Base-by-base conservation (phyloP, 179 eudicot genomes). In the Actinidia arguta region DNA sequence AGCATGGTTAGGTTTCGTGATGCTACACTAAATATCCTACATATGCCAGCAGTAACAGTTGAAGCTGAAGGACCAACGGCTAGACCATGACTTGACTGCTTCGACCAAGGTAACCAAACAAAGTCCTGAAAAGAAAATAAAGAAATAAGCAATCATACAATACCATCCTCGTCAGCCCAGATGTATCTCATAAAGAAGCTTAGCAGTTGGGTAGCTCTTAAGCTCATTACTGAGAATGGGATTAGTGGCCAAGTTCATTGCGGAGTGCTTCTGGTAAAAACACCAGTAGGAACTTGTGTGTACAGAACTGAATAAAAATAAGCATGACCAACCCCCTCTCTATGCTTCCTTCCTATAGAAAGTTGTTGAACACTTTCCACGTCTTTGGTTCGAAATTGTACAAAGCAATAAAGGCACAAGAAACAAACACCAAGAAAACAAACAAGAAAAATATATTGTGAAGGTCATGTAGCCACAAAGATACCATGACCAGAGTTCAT, bases 171-270 rank as follows among this genome's bases (percentile, higher is more conserved):
- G 9, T 39, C 42, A 64, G 24, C 78, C 59, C 68, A 36, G n/a
- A 22, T 17, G 2, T 75, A 96, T 98, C 99, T 95, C 98, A 88
- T 96, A 96, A 82, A 96, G n/a, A n/a, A n/a, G n/a, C n/a, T n/a
- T n/a, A n/a, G n/a, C n/a, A n/a, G n/a, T n/a, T n/a, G n/a, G n/a
- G n/a, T n/a, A n/a, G n/a, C n/a, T n/a, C n/a, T n/a, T n/a, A n/a
- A n/a, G n/a, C 98, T 76, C 97, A 90, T 85, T 96, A 98, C 86
- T 93, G 98, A 62, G 99, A 90, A 79, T 86, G 89, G 56, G 99
- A 96, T 69, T 95, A 86, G 68, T 94, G 95, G 44, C 98, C 99
- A 72, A 98, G 99, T 83, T 92, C 95, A 77, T 98, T 96, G 58
- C 96, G 98, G 66, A 96, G 92, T 48, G 98, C 90, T 85, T 96